Percentiles rank a stretch among this genome's conserved stretches.
phyloP scores from a whole-genome alignment of 2,329 filamentous ascomycete species.

The Elsinoe necatrix region DNA sequence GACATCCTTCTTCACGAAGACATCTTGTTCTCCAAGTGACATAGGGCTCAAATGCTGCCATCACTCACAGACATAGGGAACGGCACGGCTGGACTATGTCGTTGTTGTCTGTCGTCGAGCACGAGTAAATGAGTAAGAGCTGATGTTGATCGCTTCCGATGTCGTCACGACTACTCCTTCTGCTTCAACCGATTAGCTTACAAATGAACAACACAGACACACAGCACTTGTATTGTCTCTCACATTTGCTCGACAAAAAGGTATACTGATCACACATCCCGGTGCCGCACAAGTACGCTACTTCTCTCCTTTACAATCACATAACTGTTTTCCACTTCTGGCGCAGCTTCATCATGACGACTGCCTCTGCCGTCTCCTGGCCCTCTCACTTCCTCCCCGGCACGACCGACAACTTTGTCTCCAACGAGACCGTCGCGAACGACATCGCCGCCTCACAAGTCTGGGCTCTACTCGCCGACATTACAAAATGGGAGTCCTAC shows the following conservation, averaged over 20 bases:
- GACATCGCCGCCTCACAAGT: conserved; percentile 26
- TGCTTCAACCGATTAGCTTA: not conserved
- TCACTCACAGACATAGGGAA: no score
- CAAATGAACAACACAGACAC: not conserved
- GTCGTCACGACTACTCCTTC: not conserved
- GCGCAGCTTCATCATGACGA: not conserved
- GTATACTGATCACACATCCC: no score
- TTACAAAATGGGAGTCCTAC: conserved; percentile 29
- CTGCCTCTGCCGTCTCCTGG: conserved; percentile 27
- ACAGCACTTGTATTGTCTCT: not conserved
- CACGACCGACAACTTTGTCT: conserved; percentile 32
- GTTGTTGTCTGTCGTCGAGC: no score
- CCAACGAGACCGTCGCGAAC: conserved; percentile 29
- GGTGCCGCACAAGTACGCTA: no score
- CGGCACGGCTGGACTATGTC: no score
- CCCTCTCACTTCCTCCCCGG: conserved; percentile 28
- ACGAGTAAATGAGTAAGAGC: not conserved
- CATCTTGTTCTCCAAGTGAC: no score
- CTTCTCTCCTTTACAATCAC: not conserved
- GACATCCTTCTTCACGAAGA: no score
- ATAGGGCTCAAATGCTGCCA: no score
- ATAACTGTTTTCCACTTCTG: no score
- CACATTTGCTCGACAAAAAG: not conserved
- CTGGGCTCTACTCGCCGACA: conserved; percentile 29
- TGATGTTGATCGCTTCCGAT: not conserved